Evolutionary conservation across 2,329 filamentous ascomycete species (phyloP).

Genomic region (Monosporascus sp.): DNA sequence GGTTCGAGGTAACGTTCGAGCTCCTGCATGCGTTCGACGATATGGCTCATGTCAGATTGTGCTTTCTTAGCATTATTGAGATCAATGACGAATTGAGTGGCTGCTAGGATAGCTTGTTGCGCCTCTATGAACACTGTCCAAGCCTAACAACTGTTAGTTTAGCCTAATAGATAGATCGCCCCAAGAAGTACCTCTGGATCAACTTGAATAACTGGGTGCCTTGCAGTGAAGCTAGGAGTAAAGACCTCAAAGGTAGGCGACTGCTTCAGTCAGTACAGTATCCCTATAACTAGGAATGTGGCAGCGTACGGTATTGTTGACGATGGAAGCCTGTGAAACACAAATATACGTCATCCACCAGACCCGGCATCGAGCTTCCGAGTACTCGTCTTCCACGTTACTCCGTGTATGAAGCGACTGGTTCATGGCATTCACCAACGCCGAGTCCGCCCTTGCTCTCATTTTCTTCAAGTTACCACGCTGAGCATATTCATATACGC

Average conservation of each 20-base stretch:
- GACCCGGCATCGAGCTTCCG: conserved; percentile 40
- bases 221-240: conserved; percentile 39
- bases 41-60: conserved; percentile 31
- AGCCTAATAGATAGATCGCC: background rate
- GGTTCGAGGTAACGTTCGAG: conserved; percentile 34
- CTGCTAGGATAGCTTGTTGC: conserved; percentile 41
- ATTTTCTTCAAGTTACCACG: conserved; percentile 49
- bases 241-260: conserved; percentile 38
- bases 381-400: conserved; percentile 32
- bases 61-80: conserved; percentile 37
- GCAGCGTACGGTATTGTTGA: conserved; percentile 40
- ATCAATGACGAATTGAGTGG: conserved; percentile 43
- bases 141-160: conserved; percentile 27
- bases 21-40: conserved; percentile 36
- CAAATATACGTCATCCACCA: conserved; percentile 54
- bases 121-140: conserved; percentile 40
- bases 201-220: conserved; percentile 33
- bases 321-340: conserved; percentile 45
- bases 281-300: background rate
- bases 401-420: conserved; percentile 36
- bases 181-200: conserved; percentile 34
- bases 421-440: conserved; percentile 41
- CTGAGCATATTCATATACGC: conserved; percentile 49
- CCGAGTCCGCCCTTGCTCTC: conserved; percentile 42
- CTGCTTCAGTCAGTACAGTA: conserved; percentile 20